Percentiles rank a stretch among this genome's conserved stretches.
phyloP scores from a whole-genome alignment of 179 eudicot genomes.

The Amaranthus tricolor region DNA sequence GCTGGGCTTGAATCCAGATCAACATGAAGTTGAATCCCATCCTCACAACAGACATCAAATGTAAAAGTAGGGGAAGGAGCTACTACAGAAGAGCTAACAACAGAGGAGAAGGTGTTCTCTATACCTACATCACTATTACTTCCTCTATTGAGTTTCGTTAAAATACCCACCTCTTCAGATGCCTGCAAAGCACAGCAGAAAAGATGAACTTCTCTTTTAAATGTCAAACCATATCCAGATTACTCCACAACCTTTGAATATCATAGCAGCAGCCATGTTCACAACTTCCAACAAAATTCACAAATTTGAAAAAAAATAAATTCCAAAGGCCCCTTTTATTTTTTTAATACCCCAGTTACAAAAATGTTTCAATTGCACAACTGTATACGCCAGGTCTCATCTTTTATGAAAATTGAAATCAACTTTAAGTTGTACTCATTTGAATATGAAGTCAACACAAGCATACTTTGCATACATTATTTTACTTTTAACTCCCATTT shows the following conservation, averaged over 20 bases:
- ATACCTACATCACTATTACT: constrained; percentile 24
- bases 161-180: constrained; percentile 25
- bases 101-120: constrained; percentile 36
- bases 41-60: constrained; percentile 39
- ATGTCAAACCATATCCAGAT: constrained; percentile 5
- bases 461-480: background rate
- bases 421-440: background rate
- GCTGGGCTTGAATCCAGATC: constrained; percentile 48
- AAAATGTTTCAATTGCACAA: background rate
- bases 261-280: background rate
- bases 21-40: constrained; percentile 51
- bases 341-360: background rate
- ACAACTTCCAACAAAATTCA: background rate
- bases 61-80: constrained; percentile 35
- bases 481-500: background rate
- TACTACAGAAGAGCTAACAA: constrained; percentile 26
- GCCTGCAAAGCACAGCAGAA: constrained; percentile 28
- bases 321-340: background rate
- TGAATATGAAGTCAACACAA: background rate
- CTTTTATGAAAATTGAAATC: background rate
- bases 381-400: background rate
- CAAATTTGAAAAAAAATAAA: too few species aligned
- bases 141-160: constrained; percentile 27
- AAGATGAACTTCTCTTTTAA: constrained; percentile 9
- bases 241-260: background rate